Evolutionary conservation across 208 protist genomes (phyloP).

Genomic region (Blechomonas ayalai): DNA sequence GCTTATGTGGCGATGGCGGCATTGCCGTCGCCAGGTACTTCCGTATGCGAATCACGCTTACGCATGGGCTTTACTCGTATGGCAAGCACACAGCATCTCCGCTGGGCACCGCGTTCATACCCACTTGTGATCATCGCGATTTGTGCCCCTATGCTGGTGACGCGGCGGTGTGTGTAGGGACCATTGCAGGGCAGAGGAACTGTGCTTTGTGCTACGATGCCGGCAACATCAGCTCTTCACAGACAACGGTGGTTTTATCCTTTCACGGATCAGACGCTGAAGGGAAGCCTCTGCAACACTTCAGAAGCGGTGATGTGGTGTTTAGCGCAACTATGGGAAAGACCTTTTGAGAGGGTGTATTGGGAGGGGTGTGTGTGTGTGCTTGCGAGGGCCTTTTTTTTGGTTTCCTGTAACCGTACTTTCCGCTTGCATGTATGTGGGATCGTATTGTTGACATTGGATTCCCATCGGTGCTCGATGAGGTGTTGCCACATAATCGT

Average conservation of each 20-base stretch:
- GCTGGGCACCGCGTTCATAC: constrained; percentile 7
- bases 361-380: no score
- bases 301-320: no score
- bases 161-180: constrained; percentile 17
- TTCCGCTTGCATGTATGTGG: no score
- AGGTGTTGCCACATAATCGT: no score
- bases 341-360: no score
- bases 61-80: constrained; percentile 11
- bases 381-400: no score
- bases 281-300: no score
- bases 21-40: constrained; percentile 14
- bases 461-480: no score
- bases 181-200: not conserved
- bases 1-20: not conserved
- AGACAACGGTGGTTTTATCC: constrained; percentile 9
- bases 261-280: constrained; percentile 11
- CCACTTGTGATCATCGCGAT: constrained; percentile 11
- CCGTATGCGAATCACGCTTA: constrained; percentile 9
- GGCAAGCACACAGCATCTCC: constrained; percentile 7
- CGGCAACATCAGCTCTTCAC: not conserved
- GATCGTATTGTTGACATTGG: no score
- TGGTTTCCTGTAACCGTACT: no score
- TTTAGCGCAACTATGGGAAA: no score
- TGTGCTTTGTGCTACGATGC: constrained; percentile 11
- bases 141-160: constrained; percentile 5